Conservation (phyloP, 306 rosid genomes). For the Glycyrrhiza uralensis region DNA sequence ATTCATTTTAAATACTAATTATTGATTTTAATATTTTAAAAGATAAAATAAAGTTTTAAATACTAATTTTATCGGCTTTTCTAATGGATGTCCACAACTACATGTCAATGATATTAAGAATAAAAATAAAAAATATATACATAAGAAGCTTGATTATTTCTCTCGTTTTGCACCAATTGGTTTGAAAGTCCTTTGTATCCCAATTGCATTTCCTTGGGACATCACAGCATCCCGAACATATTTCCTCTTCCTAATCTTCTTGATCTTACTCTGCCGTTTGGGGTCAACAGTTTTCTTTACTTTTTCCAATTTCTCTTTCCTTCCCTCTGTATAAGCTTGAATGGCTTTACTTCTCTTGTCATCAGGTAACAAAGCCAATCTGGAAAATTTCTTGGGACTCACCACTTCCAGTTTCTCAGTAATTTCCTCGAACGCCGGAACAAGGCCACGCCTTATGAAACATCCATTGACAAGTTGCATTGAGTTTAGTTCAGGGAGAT, state of each 20-base stretch:
- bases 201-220: slow-evolving; percentile 29
- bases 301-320: slow-evolving; percentile 77
- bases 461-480: slow-evolving; percentile 81
- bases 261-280: slow-evolving; percentile 39
- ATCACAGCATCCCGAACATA: slow-evolving; percentile 36
- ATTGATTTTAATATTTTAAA: too few species aligned
- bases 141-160: too few species aligned
- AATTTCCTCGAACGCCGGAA: slow-evolving; percentile 84
- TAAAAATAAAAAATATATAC: too few species aligned
- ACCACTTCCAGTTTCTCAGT: slow-evolving; percentile 67
- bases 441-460: slow-evolving; percentile 80
- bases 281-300: slow-evolving; percentile 44
- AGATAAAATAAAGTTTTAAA: too few species aligned
- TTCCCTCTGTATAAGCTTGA: slow-evolving; percentile 63
- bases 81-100: too few species aligned
- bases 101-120: too few species aligned
- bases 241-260: slow-evolving; percentile 43
- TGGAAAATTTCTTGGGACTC: slow-evolving; percentile 88
- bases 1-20: too few species aligned
- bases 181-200: slow-evolving; percentile 32
- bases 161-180: slow-evolving; percentile 22
- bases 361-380: slow-evolving; percentile 84
- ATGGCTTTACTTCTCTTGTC: slow-evolving; percentile 68
- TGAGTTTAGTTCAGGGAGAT: slow-evolving; percentile 66
- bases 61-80: too few species aligned